These are phyloP conservation scores for Cyberlindnera mycetangii DNA, from an alignment of 805 yeast species.

Conservation along the genomic window DNA sequence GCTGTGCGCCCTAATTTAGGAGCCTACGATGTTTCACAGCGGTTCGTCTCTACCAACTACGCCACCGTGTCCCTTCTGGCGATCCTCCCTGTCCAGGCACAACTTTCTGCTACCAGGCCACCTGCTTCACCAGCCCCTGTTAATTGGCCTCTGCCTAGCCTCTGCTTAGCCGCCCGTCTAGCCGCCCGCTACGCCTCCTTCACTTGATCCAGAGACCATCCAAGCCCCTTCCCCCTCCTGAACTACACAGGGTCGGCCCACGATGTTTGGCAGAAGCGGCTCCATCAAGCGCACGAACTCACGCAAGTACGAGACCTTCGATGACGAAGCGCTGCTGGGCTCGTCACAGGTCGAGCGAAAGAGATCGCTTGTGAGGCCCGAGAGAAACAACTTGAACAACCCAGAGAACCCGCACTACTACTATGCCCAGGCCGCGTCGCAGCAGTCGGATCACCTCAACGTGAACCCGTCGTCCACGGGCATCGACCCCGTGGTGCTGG, in stretches of 20 bases:
- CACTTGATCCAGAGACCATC: too few species aligned
- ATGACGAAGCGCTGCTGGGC: conserved; percentile 35
- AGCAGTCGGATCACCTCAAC: conserved; percentile 56
- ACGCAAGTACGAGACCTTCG: conserved; percentile 26
- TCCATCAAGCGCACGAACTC: conserved; percentile 24
- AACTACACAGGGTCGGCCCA: too few species aligned
- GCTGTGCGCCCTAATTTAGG: not conserved
- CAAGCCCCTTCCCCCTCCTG: too few species aligned
- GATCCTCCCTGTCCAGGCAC: too few species aligned
- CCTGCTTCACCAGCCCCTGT: too few species aligned
- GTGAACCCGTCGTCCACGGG: conserved; percentile 74
- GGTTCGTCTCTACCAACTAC: not conserved
- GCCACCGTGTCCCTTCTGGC: not conserved
- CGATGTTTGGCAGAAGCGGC: conserved; percentile 26
- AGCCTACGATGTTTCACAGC: not conserved
- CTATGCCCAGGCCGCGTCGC: conserved; percentile 70
- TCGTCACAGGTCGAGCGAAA: conserved; percentile 36
- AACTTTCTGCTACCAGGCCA: too few species aligned
- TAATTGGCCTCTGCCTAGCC: too few species aligned
- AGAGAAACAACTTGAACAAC: conserved; percentile 62
- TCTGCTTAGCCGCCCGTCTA: too few species aligned
- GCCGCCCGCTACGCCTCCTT: too few species aligned
- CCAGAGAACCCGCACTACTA: conserved; percentile 75
- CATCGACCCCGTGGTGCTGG: conserved; percentile 48
- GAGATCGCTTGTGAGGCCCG: conserved; percentile 79